Evolutionary conservation across 2,329 filamentous ascomycete species (phyloP).

Genomic region (Aspergillus fructus): DNA sequence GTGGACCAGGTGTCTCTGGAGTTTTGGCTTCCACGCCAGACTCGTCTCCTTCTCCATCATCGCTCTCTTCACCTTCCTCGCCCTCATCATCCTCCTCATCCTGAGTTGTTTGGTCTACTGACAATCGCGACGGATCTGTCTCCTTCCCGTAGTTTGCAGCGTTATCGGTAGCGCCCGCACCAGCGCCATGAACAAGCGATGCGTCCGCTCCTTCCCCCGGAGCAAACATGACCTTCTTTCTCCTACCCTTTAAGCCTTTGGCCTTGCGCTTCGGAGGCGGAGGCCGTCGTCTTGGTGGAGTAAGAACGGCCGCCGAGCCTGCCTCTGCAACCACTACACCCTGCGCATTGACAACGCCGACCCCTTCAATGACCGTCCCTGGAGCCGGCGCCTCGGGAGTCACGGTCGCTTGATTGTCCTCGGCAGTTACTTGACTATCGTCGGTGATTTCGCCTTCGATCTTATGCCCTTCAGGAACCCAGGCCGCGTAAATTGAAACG

Average conservation of each 20-base stretch:
- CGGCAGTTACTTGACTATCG: slow-evolving; percentile 49
- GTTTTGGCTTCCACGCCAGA: slow-evolving; percentile 48
- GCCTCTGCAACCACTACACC: slow-evolving; percentile 57
- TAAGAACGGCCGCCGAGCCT: slow-evolving; percentile 44
- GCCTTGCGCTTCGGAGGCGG: slow-evolving; percentile 78
- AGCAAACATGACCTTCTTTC: slow-evolving; percentile 66
- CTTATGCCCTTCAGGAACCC: slow-evolving; percentile 73
- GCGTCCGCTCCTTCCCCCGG: slow-evolving; percentile 44
- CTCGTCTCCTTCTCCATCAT: slow-evolving; percentile 51
- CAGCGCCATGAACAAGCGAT: slow-evolving; percentile 37
- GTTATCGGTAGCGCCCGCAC: slow-evolving; percentile 35
- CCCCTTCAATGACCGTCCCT: slow-evolving; percentile 59
- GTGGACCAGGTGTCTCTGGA: slow-evolving; percentile 36
- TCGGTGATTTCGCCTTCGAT: slow-evolving; percentile 79
- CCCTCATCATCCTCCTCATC: slow-evolving; percentile 50
- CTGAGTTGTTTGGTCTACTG: slow-evolving; percentile 45
- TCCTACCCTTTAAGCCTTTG: slow-evolving; percentile 74
- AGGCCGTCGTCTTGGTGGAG: slow-evolving; percentile 61
- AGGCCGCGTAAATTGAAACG: slow-evolving; percentile 78
- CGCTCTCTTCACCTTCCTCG: slow-evolving; percentile 49
- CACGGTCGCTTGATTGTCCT: slow-evolving; percentile 36
- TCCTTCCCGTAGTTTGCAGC: slow-evolving; percentile 35
- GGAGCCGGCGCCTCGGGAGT: slow-evolving; percentile 50
- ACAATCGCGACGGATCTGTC: slow-evolving; percentile 45
- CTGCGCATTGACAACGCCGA: slow-evolving; percentile 61